phyloP scores from a whole-genome alignment of 2,329 filamentous ascomycete genomes.

The Claviceps africana region DNA sequence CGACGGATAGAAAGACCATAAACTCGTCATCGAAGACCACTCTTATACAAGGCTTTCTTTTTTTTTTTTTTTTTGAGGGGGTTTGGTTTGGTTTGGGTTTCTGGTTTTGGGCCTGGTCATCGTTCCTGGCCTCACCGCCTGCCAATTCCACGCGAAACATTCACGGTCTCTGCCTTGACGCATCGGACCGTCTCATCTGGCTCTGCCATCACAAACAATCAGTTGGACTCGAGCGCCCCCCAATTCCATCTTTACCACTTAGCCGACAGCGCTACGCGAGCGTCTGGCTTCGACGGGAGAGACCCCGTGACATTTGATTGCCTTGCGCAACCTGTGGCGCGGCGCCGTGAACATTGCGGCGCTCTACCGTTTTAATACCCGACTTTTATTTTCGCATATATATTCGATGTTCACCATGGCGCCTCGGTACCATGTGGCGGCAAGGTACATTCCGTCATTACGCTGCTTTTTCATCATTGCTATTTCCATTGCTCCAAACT shows the following conservation, averaged over 20 bases:
- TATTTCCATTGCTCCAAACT: neutral
- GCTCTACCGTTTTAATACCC: neutral
- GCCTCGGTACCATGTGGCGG: constrained; percentile 7
- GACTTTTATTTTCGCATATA: neutral
- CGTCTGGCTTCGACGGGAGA: neutral
- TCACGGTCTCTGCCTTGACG: neutral
- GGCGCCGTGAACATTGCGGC: neutral
- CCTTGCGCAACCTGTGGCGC: neutral
- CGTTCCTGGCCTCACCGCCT: neutral
- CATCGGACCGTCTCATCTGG: neutral
- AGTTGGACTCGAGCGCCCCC: neutral
- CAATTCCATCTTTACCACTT: neutral
- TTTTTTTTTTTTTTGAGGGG: too few relatives aligned
- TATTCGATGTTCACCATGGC: constrained; percentile 3
- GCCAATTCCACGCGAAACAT: neutral
- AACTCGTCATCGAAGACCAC: too few relatives aligned
- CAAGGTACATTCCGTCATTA: constrained; percentile 3
- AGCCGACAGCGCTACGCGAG: neutral
- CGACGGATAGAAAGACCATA: too few relatives aligned
- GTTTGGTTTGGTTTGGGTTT: too few relatives aligned
- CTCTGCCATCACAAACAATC: neutral
- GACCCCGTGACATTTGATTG: neutral
- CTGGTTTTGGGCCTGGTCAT: too few relatives aligned
- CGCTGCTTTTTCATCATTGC: neutral
- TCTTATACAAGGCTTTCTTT: neutral